Conservation (phyloP, 2,329 filamentous ascomycete genomes). For the Oidium heveae region DNA sequence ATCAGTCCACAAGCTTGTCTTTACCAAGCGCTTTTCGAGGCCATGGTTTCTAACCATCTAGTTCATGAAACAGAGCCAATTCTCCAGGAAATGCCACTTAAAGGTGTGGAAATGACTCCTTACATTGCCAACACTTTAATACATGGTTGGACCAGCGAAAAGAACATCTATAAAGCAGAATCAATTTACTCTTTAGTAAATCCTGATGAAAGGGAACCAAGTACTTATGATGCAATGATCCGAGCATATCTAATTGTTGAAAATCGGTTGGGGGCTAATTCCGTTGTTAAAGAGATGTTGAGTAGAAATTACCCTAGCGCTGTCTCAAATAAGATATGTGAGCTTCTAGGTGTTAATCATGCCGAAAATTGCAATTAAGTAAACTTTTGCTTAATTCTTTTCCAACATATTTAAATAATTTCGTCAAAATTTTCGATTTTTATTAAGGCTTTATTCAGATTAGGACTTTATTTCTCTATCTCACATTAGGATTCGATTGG, state of each 20-base stretch:
- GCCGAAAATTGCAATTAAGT: constrained; percentile 4
- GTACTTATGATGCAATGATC: constrained; percentile 97
- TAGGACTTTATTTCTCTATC: too few species aligned
- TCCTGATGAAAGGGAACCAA: constrained; percentile 64
- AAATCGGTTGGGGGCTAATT: constrained; percentile 49
- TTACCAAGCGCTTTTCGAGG: constrained; percentile 91
- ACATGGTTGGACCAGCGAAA: constrained; percentile 77
- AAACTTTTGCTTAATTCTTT: not conserved
- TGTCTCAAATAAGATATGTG: constrained; percentile 79
- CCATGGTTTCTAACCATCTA: constrained; percentile 83
- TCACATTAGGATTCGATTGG: too few species aligned
- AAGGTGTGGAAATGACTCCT: constrained; percentile 62
- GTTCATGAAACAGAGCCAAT: constrained; percentile 53
- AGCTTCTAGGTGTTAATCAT: constrained; percentile 44
- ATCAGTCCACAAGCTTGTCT: constrained; percentile 59
- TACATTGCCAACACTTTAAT: constrained; percentile 98
- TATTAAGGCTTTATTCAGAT: too few species aligned
- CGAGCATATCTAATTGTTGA: constrained; percentile 71
- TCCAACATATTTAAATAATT: not conserved
- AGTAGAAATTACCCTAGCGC: constrained; percentile 73
- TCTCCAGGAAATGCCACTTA: constrained; percentile 48
- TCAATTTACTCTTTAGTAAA: constrained; percentile 59
- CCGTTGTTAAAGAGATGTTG: constrained; percentile 72
- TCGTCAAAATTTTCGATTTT: too few species aligned
- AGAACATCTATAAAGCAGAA: constrained; percentile 55